phyloP scores from a whole-genome alignment of 2,329 filamentous ascomycete genomes.

The Phymatotrichopsis omnivora region DNA sequence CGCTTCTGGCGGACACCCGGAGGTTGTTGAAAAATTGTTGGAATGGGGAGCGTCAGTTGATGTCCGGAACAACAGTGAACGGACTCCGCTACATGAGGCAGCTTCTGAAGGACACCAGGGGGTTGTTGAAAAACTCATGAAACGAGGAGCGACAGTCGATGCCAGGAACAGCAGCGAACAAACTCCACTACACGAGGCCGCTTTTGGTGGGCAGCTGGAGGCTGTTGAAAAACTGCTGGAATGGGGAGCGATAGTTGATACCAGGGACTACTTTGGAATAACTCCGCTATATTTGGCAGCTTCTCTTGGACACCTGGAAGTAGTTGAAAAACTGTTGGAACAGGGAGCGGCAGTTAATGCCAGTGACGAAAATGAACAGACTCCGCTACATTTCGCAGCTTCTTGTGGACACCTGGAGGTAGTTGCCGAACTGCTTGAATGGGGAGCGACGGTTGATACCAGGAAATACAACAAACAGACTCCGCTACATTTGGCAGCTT shows the following conservation, averaged over 20 bases:
- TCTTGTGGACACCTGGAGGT: neutral
- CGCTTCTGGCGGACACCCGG: slow-evolving; percentile 2
- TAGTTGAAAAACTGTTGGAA: slow-evolving; percentile 7
- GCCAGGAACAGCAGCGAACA: too few species aligned
- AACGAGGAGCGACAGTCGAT: too few species aligned
- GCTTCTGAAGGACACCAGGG: slow-evolving; percentile 16
- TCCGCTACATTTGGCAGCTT: slow-evolving; percentile 25
- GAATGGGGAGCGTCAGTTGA: slow-evolving; percentile 11
- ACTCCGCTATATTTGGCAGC: slow-evolving; percentile 24
- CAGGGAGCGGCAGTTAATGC: slow-evolving; percentile 13
- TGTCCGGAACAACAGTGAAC: slow-evolving; percentile 8
- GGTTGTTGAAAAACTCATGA: slow-evolving; percentile 11
- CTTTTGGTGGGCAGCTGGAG: slow-evolving; percentile 8
- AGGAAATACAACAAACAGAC: slow-evolving; percentile 7
- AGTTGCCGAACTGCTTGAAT: slow-evolving; percentile 1
- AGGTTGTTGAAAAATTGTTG: neutral
- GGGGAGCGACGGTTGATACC: slow-evolving; percentile 1
- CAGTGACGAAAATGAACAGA: slow-evolving; percentile 4
- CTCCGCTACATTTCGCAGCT: slow-evolving; percentile 12
- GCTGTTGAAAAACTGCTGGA: slow-evolving; percentile 10
- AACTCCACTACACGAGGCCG: too few species aligned
- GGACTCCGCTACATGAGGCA: slow-evolving; percentile 33
- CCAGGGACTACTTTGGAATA: slow-evolving; percentile 6
- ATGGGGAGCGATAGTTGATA: slow-evolving; percentile 6
- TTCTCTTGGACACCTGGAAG: too few species aligned